Percentiles rank a stretch among this genome's conserved stretches.
phyloP scores from a whole-genome alignment of 1,139 yeast genomes.

The Lodderomyces parapsilosis region DNA sequence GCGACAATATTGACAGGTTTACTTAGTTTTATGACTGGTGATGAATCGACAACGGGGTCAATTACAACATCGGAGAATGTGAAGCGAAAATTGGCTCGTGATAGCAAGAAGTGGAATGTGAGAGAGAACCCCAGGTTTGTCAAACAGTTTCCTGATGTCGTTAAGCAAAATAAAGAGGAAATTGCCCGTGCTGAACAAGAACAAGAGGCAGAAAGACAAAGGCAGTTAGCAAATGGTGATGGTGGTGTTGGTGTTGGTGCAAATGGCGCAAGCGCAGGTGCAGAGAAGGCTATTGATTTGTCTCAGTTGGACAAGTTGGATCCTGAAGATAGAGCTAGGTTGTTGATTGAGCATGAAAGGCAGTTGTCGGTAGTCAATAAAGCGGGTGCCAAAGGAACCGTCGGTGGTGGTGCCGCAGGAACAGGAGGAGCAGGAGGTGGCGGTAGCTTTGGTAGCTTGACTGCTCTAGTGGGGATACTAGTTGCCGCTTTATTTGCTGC shows the following conservation, averaged over 20 bases:
- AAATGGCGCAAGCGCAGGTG: background rate
- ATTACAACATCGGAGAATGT: conserved; percentile 36
- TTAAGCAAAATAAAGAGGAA: conserved; percentile 46
- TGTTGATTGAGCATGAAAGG: conserved; percentile 27
- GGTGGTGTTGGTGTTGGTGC: no score
- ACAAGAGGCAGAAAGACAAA: conserved; percentile 7
- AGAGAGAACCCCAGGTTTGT: conserved; percentile 53
- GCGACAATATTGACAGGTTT: conserved; percentile 82
- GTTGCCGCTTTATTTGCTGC: conserved; percentile 30
- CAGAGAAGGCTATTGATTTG: conserved; percentile 20
- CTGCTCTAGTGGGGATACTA: conserved; percentile 28
- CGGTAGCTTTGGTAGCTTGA: conserved; percentile 9
- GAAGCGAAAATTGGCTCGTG: conserved; percentile 41
- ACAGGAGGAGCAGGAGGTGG: conserved; percentile 8
- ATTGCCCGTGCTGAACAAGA: conserved; percentile 12
- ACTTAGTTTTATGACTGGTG: conserved; percentile 78
- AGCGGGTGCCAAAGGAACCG: no score
- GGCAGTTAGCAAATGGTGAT: conserved; percentile 2
- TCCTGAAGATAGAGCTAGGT: conserved; percentile 47
- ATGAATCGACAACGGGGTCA: conserved; percentile 41
- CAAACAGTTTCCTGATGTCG: conserved; percentile 67
- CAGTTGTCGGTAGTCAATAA: conserved; percentile 11
- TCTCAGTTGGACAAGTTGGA: conserved; percentile 33
- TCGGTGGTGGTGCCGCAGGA: conserved; percentile 11
- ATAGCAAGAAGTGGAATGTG: conserved; percentile 67